Evolutionary conservation across 148 eudicot genomes (phyloP), one percentile per base, ranked within the genome.

Genomic region (Bassia scoparia): DNA sequence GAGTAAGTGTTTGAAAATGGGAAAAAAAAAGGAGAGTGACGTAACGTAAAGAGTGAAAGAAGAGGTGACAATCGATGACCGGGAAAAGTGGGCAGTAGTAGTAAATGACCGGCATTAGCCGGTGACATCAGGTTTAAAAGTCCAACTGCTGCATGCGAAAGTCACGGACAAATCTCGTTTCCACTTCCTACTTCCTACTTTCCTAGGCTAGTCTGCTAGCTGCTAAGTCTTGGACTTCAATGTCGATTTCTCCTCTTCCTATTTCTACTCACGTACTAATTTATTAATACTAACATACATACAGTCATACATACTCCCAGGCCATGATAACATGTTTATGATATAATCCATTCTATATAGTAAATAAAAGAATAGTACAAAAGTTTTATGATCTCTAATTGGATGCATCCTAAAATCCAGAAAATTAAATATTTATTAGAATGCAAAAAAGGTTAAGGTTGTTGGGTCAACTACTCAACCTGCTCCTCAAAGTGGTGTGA

Each of bases 391-490:
- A 56, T 26, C 24, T 4, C n/a, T 48, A 38, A 43, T 41, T 38
- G 69, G 69, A 65, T 33, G 56, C 24, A 73, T 73, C 68, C 59
- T 21, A 68, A 73, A 61, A 27, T 30, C 58, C 63, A 71, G 9
- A 38, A 1, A 26, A 67, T 4, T 3, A 4, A 9, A 34, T 35
- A 2, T 16, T 2, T 4, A 59, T 2, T 29, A 21, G 27, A 18
- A 63, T 34, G 48, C 31, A 38, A 16, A 67, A 41, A 49, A 33
- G 56, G 23, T 6, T 5, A 61, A 37, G 67, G 66, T 33, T 68
- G 75, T 77, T 75, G 71, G 80, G 83, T 81, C 80, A 81, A 81
- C 80, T 60, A 68, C 78, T 62, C 78, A 49, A 54, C 69, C 78
- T 62, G 66, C 56, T 41, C 72, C 23, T 24, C 21, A 0, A 12